These are phyloP conservation scores for Chenopodium album DNA, from an alignment of 148 eudicot species.

Conservation along the genomic window DNA sequence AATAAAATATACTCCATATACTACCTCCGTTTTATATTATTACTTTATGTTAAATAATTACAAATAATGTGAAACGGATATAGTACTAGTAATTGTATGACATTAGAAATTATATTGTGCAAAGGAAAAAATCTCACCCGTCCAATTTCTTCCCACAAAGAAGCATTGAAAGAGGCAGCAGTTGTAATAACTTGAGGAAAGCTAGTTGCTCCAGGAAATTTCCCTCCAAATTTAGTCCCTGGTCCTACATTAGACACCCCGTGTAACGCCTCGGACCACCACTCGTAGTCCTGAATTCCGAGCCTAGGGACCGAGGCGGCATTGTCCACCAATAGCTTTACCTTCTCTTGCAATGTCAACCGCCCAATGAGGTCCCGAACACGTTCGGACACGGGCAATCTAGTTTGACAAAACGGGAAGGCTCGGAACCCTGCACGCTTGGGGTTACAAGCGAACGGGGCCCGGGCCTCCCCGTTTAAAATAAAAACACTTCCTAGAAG, in stretches of 20 bases:
- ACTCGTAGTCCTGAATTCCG: conserved; percentile 72
- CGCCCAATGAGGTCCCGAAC: conserved; percentile 67
- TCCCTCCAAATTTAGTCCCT: conserved; percentile 79
- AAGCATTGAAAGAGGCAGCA: conserved; percentile 79
- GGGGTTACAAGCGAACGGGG: conserved; percentile 80
- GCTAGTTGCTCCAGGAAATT: conserved; percentile 81
- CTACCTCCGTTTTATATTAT: too few relatives aligned
- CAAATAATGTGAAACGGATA: too few relatives aligned
- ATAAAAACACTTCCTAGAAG: conserved; percentile 9
- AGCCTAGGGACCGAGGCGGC: conserved; percentile 78
- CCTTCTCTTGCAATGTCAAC: conserved; percentile 76
- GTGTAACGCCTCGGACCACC: conserved; percentile 99
- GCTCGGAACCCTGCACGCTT: conserved; percentile 30
- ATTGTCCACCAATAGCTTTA: conserved; percentile 53
- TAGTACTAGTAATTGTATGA: too few relatives aligned
- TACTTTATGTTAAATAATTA: too few relatives aligned
- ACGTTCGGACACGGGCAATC: conserved; percentile 37
- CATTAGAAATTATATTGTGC: too few relatives aligned
- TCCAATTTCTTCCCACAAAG: conserved; percentile 89
- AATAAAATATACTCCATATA: too few relatives aligned
- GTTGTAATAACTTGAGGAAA: conserved; percentile 91
- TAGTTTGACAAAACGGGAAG: conserved; percentile 47
- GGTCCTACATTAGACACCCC: conserved; percentile 93
- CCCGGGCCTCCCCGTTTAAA: conserved; percentile 11
- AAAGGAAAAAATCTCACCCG: conserved; percentile 49